phyloP scores from a whole-genome alignment of 169 alveolate genomes.

The Eimeria maxima region DNA sequence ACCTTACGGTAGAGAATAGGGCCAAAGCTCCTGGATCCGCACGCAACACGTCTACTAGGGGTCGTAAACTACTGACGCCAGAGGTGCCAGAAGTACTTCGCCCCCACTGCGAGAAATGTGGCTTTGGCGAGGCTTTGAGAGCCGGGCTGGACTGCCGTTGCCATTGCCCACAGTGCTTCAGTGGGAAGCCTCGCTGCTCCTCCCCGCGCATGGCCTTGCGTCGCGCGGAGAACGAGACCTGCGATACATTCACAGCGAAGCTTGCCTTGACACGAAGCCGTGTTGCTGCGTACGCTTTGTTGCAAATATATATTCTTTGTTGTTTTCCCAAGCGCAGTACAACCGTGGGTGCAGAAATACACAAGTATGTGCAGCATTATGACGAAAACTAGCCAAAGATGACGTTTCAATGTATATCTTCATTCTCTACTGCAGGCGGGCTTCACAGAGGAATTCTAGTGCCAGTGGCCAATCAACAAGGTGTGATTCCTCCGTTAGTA shows the following conservation, averaged over 20 bases:
- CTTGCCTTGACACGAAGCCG: constrained; percentile 77
- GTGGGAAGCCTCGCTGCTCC: constrained; percentile 77
- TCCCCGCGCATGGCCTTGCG: constrained; percentile 79
- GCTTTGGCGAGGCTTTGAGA: constrained; percentile 69
- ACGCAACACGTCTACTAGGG: neutral
- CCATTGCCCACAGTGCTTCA: constrained; percentile 67
- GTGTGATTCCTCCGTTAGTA: neutral
- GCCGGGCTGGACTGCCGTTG: constrained; percentile 79
- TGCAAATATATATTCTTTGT: neutral
- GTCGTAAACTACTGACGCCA: constrained; percentile 44
- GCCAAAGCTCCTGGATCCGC: neutral
- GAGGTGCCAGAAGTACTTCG: constrained; percentile 73
- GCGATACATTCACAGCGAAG: constrained; percentile 52
- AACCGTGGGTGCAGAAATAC: neutral
- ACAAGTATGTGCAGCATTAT: neutral
- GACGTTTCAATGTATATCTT: neutral
- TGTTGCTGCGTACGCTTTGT: constrained; percentile 10
- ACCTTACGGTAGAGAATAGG: neutral
- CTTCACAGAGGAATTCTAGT: neutral
- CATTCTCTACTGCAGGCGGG: constrained; percentile 41
- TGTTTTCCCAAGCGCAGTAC: neutral
- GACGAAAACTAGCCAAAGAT: neutral
- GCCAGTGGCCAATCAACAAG: neutral
- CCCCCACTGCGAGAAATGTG: constrained; percentile 75
- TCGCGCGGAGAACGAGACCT: constrained; percentile 57